These are phyloP conservation scores for Cornus kousa DNA, from an alignment of 148 eudicot species.

Conservation along the genomic window DNA sequence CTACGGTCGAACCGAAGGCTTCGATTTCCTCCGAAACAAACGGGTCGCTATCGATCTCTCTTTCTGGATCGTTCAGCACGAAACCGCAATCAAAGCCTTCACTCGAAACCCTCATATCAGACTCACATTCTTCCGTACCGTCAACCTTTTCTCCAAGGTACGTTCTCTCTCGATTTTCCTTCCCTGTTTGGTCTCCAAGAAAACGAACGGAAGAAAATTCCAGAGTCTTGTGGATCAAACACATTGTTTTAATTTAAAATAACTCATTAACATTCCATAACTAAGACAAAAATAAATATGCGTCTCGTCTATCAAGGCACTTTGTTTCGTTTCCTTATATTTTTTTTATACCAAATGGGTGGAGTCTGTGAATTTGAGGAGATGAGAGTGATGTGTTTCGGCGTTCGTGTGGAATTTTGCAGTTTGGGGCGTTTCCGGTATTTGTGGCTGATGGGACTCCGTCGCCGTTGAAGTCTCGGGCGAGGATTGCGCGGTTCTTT, in stretches of 20 bases:
- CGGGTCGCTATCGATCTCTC: conserved; percentile 91
- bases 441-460: conserved; percentile 86
- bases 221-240: neutral
- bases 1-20: conserved; percentile 61
- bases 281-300: too few relatives aligned
- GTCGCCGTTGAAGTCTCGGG: conserved; percentile 78
- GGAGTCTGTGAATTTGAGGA: neutral
- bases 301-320: neutral
- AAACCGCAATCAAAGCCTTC: conserved; percentile 59
- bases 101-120: conserved; percentile 68
- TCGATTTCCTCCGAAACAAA: conserved; percentile 74
- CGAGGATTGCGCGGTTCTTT: conserved; percentile 68
- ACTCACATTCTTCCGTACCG: conserved; percentile 75
- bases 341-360: conserved; percentile 3
- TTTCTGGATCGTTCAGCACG: conserved; percentile 91
- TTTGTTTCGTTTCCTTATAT: too few relatives aligned
- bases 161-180: conserved; percentile 23
- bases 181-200: neutral
- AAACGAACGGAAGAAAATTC: neutral
- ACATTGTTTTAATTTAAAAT: neutral
- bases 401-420: conserved; percentile 4
- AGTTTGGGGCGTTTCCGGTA: conserved; percentile 99
- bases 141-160: conserved; percentile 92
- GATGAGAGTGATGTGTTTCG: neutral
- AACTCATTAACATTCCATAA: neutral